These are phyloP conservation scores for Xylariaceae sp. DNA, from an alignment of 2,329 filamentous ascomycete genomes.

Conservation along the genomic window DNA sequence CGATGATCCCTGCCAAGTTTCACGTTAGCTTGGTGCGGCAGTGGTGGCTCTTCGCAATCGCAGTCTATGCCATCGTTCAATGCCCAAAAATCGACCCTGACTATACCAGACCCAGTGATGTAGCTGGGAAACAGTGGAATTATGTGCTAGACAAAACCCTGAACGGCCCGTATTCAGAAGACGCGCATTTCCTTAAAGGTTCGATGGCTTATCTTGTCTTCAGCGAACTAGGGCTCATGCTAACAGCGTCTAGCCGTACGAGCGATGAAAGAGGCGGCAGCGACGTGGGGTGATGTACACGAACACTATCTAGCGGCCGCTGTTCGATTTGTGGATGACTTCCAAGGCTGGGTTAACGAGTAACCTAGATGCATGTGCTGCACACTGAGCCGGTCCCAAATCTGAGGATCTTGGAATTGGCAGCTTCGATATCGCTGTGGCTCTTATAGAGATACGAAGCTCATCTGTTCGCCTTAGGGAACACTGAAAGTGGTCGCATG, in stretches of 20 bases:
- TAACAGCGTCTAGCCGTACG: slow-evolving; percentile 50
- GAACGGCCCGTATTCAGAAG: slow-evolving; percentile 59
- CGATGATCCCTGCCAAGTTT: slow-evolving; percentile 65
- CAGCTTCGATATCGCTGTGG: too few species aligned
- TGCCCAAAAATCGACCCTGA: slow-evolving; percentile 68
- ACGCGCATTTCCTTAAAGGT: slow-evolving; percentile 85
- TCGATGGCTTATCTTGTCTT: slow-evolving; percentile 22
- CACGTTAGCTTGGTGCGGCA: slow-evolving; percentile 72
- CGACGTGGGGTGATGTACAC: slow-evolving; percentile 67
- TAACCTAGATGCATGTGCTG: background rate
- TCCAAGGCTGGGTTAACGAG: slow-evolving; percentile 57
- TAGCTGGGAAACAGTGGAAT: slow-evolving; percentile 67
- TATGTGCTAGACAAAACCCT: slow-evolving; percentile 69
- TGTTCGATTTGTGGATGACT: slow-evolving; percentile 67
- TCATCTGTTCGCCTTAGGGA: too few species aligned
- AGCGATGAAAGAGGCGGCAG: slow-evolving; percentile 67
- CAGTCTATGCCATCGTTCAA: slow-evolving; percentile 69
- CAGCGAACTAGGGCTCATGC: slow-evolving; percentile 3
- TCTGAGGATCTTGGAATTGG: too few species aligned
- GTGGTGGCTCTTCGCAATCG: slow-evolving; percentile 83
- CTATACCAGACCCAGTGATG: slow-evolving; percentile 53
- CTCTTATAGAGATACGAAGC: too few species aligned
- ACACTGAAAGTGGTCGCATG: too few species aligned
- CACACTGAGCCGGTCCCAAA: too few species aligned
- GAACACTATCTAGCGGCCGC: slow-evolving; percentile 63